Percentiles rank a stretch among this genome's conserved stretches.
phyloP scores from a whole-genome alignment of 2,329 filamentous ascomycete species.

The Ciborinia camelliae region DNA sequence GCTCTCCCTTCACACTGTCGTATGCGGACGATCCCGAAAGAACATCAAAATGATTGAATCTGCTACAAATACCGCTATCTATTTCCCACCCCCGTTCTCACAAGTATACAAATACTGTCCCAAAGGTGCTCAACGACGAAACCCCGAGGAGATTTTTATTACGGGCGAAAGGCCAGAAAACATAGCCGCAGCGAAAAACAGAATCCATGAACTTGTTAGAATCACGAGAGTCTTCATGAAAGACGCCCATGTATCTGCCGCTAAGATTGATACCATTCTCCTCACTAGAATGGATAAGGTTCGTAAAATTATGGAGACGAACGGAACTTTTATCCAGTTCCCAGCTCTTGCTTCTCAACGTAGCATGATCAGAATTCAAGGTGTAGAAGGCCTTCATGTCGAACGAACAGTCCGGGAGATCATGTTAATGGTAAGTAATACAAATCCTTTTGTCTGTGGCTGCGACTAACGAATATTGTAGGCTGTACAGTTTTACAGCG shows the following conservation, averaged over 20 bases:
- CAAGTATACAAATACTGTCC: slow-evolving; percentile 88
- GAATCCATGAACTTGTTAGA: slow-evolving; percentile 79
- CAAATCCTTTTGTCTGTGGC: slow-evolving; percentile 4
- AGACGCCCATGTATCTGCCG: slow-evolving; percentile 82
- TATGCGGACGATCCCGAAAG: slow-evolving; percentile 90
- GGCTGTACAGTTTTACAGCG: slow-evolving; percentile 97
- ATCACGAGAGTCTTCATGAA: slow-evolving; percentile 84
- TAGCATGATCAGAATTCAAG: slow-evolving; percentile 83
- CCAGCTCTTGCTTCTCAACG: slow-evolving; percentile 83
- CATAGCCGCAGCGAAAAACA: slow-evolving; percentile 85
- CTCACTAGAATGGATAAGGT: slow-evolving; percentile 92
- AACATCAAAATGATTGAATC: slow-evolving; percentile 99
- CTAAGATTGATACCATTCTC: slow-evolving; percentile 93
- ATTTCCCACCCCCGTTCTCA: slow-evolving; percentile 93
- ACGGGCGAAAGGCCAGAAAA: slow-evolving; percentile 83
- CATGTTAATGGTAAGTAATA: slow-evolving; percentile 74
- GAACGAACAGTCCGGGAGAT: slow-evolving; percentile 94
- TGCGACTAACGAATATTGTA: slow-evolving; percentile 41
- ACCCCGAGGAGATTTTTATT: slow-evolving; percentile 89
- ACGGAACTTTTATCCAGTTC: slow-evolving; percentile 92
- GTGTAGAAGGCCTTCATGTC: slow-evolving; percentile 87
- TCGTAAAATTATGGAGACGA: slow-evolving; percentile 94
- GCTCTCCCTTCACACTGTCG: slow-evolving; percentile 81
- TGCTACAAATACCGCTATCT: slow-evolving; percentile 91
- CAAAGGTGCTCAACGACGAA: slow-evolving; percentile 73